Percentiles rank a stretch among this genome's conserved stretches.
Evolutionary conservation across 2,329 filamentous ascomycete genomes (phyloP).

Genomic region (Colletotrichum tropicale): DNA sequence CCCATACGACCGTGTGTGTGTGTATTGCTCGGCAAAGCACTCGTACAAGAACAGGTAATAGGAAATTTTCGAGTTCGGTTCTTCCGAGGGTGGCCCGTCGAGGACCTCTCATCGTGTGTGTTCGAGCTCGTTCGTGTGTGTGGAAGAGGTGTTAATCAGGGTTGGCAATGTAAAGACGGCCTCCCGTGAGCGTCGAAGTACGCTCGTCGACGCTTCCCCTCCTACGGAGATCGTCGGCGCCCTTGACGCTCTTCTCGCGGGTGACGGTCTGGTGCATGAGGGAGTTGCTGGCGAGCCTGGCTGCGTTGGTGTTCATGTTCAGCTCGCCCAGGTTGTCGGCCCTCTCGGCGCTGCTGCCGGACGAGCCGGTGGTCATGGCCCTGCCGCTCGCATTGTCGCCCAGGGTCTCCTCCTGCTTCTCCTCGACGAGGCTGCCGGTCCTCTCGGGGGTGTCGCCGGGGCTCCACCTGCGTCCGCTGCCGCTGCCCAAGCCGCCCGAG

Average conservation of each 20-base stretch:
- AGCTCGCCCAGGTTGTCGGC: constrained; percentile 66
- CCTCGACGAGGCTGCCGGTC: constrained; percentile 54
- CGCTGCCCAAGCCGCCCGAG: constrained; percentile 49
- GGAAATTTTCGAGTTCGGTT: background rate
- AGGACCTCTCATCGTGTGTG: background rate
- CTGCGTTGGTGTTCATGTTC: constrained; percentile 35
- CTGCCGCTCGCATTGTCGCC: constrained; percentile 51
- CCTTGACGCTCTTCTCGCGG: constrained; percentile 70
- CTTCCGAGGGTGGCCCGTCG: background rate
- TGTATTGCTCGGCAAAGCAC: background rate
- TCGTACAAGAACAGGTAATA: background rate
- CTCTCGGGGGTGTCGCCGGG: constrained; percentile 62
- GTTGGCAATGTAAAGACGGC: constrained; percentile 84
- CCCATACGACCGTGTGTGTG: constrained; percentile 1
- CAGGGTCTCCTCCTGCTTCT: constrained; percentile 29
- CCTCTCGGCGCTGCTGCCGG: constrained; percentile 63
- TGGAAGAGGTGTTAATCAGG: constrained; percentile 62
- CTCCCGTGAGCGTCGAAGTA: constrained; percentile 72
- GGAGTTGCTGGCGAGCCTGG: constrained; percentile 63
- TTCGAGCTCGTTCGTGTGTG: background rate
- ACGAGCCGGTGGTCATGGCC: constrained; percentile 54
- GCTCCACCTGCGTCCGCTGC: constrained; percentile 51
- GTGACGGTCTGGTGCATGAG: constrained; percentile 61
- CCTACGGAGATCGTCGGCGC: constrained; percentile 73
- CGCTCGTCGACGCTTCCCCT: constrained; percentile 85